Evolutionary conservation across 23 red algal species (phyloP), one percentile per base, ranked within the genome.

Genomic region (Rhodosorus marinus): DNA sequence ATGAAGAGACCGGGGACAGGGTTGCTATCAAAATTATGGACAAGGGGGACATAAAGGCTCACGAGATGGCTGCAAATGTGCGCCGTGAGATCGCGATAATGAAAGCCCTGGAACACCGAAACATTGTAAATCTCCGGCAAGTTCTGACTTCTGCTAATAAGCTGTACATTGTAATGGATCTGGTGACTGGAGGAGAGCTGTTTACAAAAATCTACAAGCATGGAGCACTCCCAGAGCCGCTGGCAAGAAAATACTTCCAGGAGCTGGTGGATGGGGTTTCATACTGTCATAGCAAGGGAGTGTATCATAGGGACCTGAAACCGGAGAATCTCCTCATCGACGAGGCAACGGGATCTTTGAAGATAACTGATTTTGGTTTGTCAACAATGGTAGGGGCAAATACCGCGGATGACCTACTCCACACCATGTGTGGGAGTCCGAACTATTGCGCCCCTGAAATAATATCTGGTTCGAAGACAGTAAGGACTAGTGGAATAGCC

Each of bases 381-480:
- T 17, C 20, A 3, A 45, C 57, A 22, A 20, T 62, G 57, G 31
- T 11, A 54, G 48, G 66, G 21, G 66, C 66, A 46, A 62, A 70
- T 5, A 81, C 61, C 9, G 79, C 60, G 0, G 64, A 59, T 36
- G 79, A 84, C 23, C 60, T 84, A 1, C 53, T 84, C 3, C 70
- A 84, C 41, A 84, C 79, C 17, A 69, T 62, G 4, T 84, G 79
- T 49, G 79, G 79, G 7, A 73, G 68, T 11, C 79, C 79, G 3
- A 75, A 73, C 51, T 84, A 73, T 31, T 84, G 79, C 31, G 79
- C 79, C 3, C 79, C 79, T 3, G 79, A 84, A 32, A 74, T 84
- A 20, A 84, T 74, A 24, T 69, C 69, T 31, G 66, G 79, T 23
- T 68, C 79, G 11, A 52, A 84, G 50, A 69, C 38, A 43, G 17